Base-by-base conservation (phyloP, 169 alveolate genomes). In the Eimeria acervulina region DNA sequence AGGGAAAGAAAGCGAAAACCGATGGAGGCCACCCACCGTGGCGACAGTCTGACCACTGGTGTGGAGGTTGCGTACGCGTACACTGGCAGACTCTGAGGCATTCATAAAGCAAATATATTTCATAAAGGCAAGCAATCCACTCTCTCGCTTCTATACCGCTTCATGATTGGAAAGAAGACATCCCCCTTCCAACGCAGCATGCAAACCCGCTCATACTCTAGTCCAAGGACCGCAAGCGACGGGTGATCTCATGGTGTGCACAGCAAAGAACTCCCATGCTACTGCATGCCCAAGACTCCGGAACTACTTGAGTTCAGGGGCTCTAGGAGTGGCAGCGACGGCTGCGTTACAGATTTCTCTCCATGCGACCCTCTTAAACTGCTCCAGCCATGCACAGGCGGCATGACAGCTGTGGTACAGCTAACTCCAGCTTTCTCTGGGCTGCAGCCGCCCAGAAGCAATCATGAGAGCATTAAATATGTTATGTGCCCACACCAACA, bases 31-130 rank as follows among this genome's bases (percentile, higher is more conserved):
- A 38, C 33, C 36, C 33, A 2, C 63, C 21, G 36, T 42, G 59
- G 33, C 26, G 87, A 40, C 52, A 63, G 59, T 44, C 59, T 76
- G 87, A 76, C 87, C 87, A 76, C 63, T 76, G 87, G 87, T 76
- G 15, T 21, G 15, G 40, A 21, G 40, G 63, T 31, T 40, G 4
- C 59, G 5, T 40, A 4, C 42, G 40, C 36, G 6, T 36, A 38
- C 15, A 76, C 10, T 23, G 87, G 63, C 59, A 21, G 87, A n/a
- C 59, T 21, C 87, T 40, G 7, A 33, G 12, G 19, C 36, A 19
- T 15, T 36, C 52, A 1, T 1, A 76, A 42, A 40, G 23, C 40
- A 5, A 12, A 23, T 40, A 38, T 7, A 76, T 68, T 68, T 10
- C 0, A 31, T 12, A 13, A 31, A 42, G 6, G 23, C 26, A 10